phyloP scores from a whole-genome alignment of 306 rosid species.

The Acacia confusa region DNA sequence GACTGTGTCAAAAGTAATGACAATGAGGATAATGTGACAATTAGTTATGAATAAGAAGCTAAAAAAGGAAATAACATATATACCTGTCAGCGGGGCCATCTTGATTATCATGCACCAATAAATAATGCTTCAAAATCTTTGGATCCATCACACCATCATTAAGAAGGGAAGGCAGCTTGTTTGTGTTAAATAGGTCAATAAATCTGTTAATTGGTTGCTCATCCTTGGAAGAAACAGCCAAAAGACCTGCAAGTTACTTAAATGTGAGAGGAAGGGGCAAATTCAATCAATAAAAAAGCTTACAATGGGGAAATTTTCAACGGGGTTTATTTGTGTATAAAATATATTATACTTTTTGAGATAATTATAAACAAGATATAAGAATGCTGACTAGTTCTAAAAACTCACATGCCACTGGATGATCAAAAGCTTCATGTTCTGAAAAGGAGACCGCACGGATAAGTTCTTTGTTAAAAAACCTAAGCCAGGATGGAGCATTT shows the following conservation, averaged over 20 bases:
- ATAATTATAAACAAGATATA: conserved; percentile 19
- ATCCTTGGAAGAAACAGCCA: conserved; percentile 93
- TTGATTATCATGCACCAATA: conserved; percentile 92
- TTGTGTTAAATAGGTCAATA: conserved; percentile 69
- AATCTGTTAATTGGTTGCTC: conserved; percentile 83
- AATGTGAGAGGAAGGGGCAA: conserved; percentile 15
- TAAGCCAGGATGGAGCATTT: conserved; percentile 82
- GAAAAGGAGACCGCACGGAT: conserved; percentile 75
- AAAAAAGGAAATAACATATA: conserved; percentile 21
- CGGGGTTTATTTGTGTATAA: neutral
- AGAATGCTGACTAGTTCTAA: conserved; percentile 31
- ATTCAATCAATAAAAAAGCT: conserved; percentile 16
- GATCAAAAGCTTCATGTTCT: conserved; percentile 98
- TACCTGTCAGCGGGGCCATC: conserved; percentile 82
- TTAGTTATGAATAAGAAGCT: conserved; percentile 16
- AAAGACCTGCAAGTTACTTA: conserved; percentile 67
- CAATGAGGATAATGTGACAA: neutral
- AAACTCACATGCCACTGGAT: conserved; percentile 95
- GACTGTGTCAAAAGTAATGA: neutral
- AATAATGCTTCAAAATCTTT: conserved; percentile 82
- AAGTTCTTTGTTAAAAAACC: conserved; percentile 83
- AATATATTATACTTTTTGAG: conserved; percentile 12
- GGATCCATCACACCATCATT: conserved; percentile 93
- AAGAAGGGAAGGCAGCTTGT: conserved; percentile 84
- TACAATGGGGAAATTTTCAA: conserved; percentile 10